Conservation (phyloP, 2,329 filamentous ascomycete genomes). For the Colletotrichum gloeosporioides region DNA sequence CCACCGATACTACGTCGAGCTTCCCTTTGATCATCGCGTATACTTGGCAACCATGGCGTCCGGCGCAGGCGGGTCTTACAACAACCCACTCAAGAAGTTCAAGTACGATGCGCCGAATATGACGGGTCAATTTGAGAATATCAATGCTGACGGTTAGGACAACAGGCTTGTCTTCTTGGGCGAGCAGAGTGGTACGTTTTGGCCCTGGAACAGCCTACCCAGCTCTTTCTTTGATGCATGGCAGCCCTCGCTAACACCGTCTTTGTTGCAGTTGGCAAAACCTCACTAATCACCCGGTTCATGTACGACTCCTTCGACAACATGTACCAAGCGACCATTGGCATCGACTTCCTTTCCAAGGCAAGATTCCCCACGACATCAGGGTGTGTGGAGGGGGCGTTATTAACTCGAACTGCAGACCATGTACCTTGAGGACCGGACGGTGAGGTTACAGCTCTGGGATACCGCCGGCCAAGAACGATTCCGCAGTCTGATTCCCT, state of each 20-base stretch:
- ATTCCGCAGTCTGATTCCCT: constrained; percentile 95
- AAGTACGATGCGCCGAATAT: constrained; percentile 65
- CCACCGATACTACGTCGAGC: constrained; percentile 3
- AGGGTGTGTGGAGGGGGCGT: background rate
- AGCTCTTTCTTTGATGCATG: constrained; percentile 2
- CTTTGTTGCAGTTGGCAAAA: constrained; percentile 82
- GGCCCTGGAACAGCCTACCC: constrained; percentile 3
- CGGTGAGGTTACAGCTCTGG: constrained; percentile 96
- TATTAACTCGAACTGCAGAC: constrained; percentile 60
- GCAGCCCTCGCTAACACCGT: background rate
- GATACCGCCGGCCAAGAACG: constrained; percentile 98
- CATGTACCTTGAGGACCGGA: constrained; percentile 99
- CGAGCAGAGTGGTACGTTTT: constrained; percentile 89
- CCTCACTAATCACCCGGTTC: constrained; percentile 96
- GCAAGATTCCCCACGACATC: constrained; percentile 49
- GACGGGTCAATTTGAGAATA: background rate
- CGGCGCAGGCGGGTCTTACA: constrained; percentile 80
- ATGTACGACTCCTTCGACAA: constrained; percentile 99
- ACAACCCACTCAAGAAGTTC: constrained; percentile 99
- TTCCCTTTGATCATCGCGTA: constrained; percentile 8
- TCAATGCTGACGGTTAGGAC: constrained; percentile 25
- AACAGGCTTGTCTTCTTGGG: constrained; percentile 92
- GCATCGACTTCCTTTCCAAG: constrained; percentile 99
- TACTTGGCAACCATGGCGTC: constrained; percentile 68
- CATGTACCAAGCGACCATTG: constrained; percentile 99